Evolutionary conservation across 805 yeast genomes (phyloP).

Genomic region (Starmerella asiatica): DNA sequence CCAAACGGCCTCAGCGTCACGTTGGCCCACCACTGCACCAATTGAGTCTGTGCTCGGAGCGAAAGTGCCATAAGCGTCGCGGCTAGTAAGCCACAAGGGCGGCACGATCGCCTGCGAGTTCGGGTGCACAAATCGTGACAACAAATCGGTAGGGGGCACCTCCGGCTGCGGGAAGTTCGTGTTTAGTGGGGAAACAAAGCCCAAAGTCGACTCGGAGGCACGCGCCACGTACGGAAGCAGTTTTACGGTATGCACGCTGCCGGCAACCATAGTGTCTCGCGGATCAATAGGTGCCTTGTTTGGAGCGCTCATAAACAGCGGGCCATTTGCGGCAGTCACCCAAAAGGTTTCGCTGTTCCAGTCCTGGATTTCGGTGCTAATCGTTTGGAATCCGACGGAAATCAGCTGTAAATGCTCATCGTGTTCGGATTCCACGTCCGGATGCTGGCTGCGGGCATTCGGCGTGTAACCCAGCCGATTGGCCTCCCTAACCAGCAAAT

Average conservation of each 20-base stretch:
- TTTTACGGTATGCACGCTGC: constrained; percentile 51
- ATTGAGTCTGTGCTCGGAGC: constrained; percentile 56
- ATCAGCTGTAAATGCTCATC: constrained; percentile 18
- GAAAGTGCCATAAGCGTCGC: constrained; percentile 38
- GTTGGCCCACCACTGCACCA: constrained; percentile 27
- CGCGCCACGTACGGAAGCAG: constrained; percentile 44
- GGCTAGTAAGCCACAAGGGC: constrained; percentile 48
- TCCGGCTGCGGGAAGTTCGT: constrained; percentile 38
- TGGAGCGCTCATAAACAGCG: constrained; percentile 64
- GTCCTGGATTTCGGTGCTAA: constrained; percentile 51
- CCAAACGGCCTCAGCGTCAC: constrained; percentile 17
- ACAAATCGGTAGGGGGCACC: constrained; percentile 39
- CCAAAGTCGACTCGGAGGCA: constrained; percentile 25
- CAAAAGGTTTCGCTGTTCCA: constrained; percentile 79
- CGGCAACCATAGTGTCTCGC: constrained; percentile 54
- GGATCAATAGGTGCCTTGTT: constrained; percentile 63
- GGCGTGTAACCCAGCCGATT: constrained; percentile 18
- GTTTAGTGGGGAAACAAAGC: constrained; percentile 35
- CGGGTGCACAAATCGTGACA: constrained; percentile 29
- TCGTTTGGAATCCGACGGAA: constrained; percentile 21
- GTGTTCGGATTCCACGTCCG: constrained; percentile 7
- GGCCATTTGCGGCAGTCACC: constrained; percentile 49
- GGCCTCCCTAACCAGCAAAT: constrained; percentile 27
- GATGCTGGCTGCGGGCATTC: neutral
- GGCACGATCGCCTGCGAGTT: constrained; percentile 39